Percentiles rank a stretch among this genome's conserved stretches.
These are phyloP conservation scores for Trichoderma sp. DNA, from an alignment of 2,329 filamentous ascomycete species.

Conservation along the genomic window DNA sequence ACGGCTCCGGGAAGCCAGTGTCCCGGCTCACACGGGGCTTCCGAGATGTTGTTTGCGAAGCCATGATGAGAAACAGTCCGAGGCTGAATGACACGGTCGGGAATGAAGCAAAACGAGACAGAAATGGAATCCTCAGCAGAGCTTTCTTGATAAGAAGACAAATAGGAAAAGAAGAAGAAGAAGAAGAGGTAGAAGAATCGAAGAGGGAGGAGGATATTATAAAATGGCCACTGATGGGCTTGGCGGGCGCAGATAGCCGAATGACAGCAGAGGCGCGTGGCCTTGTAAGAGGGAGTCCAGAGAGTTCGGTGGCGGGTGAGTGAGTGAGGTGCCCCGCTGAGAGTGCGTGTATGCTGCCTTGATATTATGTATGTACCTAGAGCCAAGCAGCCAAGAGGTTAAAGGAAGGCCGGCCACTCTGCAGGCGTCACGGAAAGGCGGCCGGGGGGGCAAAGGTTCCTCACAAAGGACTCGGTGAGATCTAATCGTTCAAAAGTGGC, in stretches of 20 bases:
- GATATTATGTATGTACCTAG: background rate
- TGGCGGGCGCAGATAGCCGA: conserved; percentile 15
- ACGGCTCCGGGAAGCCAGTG: conserved; percentile 57
- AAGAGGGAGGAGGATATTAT: background rate
- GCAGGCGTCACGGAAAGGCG: conserved; percentile 3
- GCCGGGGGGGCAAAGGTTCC: conserved; percentile 10
- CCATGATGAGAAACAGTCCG: background rate
- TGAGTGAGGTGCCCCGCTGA: conserved; percentile 21
- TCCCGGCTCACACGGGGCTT: conserved; percentile 40
- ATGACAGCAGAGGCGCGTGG: conserved; percentile 21
- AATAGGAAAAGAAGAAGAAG: background rate
- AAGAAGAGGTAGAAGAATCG: background rate
- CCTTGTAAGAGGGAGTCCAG: conserved; percentile 24
- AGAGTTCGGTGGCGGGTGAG: conserved; percentile 21
- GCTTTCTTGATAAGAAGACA: too few relatives aligned
- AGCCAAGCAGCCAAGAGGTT: background rate
- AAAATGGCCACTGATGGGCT: conserved; percentile 1
- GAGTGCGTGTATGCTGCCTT: background rate
- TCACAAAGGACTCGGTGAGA: conserved; percentile 8
- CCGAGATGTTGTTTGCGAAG: conserved; percentile 23
- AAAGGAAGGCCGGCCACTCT: background rate
- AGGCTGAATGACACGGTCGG: background rate
- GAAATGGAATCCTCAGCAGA: too few relatives aligned
- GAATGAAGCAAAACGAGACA: too few relatives aligned
- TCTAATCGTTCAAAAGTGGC: conserved; percentile 10